Evolutionary conservation across 495 filamentous ascomycete species (phyloP).

Genomic region (Talaromyces thailandensis): DNA sequence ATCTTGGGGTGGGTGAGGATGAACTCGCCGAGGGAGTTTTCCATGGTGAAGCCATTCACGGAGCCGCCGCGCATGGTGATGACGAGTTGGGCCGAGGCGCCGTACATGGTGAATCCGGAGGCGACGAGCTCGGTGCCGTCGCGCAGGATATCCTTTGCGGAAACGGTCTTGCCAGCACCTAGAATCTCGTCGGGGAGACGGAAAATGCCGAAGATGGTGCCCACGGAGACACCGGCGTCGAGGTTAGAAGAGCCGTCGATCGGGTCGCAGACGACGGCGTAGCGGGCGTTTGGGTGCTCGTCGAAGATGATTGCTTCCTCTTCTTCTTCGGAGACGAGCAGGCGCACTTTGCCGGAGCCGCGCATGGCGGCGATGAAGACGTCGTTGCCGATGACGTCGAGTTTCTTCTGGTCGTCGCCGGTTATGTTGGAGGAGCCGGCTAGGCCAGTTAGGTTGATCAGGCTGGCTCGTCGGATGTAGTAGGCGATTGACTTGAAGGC

Average conservation of each 20-base stretch:
- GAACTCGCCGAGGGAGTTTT: conserved; percentile 94
- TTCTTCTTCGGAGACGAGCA: conserved; percentile 94
- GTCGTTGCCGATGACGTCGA: conserved; percentile 98
- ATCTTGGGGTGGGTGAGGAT: conserved; percentile 96
- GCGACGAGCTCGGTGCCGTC: conserved; percentile 89
- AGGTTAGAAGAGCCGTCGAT: conserved; percentile 97
- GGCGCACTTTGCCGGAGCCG: conserved; percentile 76
- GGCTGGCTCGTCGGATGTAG: conserved; percentile 95
- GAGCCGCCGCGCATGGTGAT: conserved; percentile 90
- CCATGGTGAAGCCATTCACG: conserved; percentile 96
- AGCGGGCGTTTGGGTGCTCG: conserved; percentile 70
- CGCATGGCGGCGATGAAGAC: conserved; percentile 92
- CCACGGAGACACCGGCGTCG: conserved; percentile 95
- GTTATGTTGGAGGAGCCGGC: conserved; percentile 92
- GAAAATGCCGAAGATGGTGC: conserved; percentile 95
- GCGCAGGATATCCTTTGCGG: conserved; percentile 73
- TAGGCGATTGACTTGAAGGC: conserved; percentile 99
- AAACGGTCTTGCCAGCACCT: conserved; percentile 47
- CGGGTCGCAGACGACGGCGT: conserved; percentile 94
- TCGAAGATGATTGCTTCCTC: conserved; percentile 84
- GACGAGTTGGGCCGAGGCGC: conserved; percentile 89
- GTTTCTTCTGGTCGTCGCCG: conserved; percentile 98
- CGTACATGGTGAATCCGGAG: conserved; percentile 98
- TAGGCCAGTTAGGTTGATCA: conserved; percentile 92
- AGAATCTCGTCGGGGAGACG: conserved; percentile 65